Evolutionary conservation across 139 green algal genomes (phyloP), one percentile per base, ranked within the genome.

Genomic region (Pseudopediastrum boryanum): DNA sequence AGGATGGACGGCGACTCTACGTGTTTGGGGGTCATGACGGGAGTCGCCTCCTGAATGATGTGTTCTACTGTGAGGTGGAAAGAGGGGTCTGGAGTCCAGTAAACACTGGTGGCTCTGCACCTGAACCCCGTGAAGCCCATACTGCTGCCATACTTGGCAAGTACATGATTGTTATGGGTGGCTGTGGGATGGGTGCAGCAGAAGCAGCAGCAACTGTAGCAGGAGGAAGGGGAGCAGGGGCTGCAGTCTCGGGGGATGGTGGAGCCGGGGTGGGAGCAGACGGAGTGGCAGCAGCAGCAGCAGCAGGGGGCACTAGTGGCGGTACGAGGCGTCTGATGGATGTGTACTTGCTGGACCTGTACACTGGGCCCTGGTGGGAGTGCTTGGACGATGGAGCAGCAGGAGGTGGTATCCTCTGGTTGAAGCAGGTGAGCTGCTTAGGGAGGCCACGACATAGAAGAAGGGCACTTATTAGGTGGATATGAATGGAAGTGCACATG

Each of bases 1-100:
- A 94, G 63, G 89, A 94, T 71, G 87, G 89, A 16, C 84, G 87
- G 59, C 87, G 88, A 64, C 76, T 94, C 56, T 92, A 92, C 62
- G 31, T 94, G 16, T 90, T 92, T 72, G 89, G 89, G 2, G 89
- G 89, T 39, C 75, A 86, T 43, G 83, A 94, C 77, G 85, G 87
- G 59, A 29, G 23, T 5, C 58, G 69, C 35, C 43, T 72, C 29
- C 68, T 93, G 3, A 90, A 90, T 44, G 90, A 94, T 63, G 81
- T 93, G 21, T 81, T 88, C 77, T 89, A 85, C 61, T 50, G 92
- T 50, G 89, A 93, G 33, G 78, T 78, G 2, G 83, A 88, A 39
- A 59, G 73, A 0, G 70, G 90, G 25, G 83, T 64, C 25, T 94
- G 90, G 90, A 90, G 61, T 39, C 52, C 66, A 31, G 74, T 93